A percentile compares a stretch with the other conserved stretches of the same genome.
Evolutionary conservation across 2,329 filamentous ascomycete species (phyloP).

Genomic region (Trichothecium sympodiale): DNA sequence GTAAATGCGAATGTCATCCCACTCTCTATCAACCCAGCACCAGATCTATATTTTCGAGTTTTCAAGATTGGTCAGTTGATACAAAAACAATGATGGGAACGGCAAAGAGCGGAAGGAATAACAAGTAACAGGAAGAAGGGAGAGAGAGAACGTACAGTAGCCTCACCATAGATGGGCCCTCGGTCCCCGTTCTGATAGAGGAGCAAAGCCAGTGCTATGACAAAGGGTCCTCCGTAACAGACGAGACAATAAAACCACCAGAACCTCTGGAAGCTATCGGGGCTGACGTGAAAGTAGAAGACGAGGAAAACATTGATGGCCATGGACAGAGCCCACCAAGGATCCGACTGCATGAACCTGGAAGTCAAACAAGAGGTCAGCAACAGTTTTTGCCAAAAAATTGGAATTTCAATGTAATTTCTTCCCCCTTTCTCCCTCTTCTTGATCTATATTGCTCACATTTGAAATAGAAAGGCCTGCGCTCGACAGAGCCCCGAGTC

Average conservation of each 20-base stretch:
- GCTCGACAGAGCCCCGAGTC: constrained; percentile 48
- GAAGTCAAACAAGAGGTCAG: too few species aligned
- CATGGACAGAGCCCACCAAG: constrained; percentile 73
- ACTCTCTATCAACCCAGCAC: constrained; percentile 48
- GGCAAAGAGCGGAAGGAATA: background rate
- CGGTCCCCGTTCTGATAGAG: constrained; percentile 32
- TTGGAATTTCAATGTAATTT: too few species aligned
- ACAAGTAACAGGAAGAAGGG: background rate
- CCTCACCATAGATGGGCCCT: constrained; percentile 41
- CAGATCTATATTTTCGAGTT: too few species aligned
- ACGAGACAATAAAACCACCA: constrained; percentile 59
- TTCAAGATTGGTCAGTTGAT: too few species aligned
- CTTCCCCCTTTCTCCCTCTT: too few species aligned
- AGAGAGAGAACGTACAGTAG: constrained; percentile 32
- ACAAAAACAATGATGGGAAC: background rate
- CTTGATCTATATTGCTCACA: too few species aligned
- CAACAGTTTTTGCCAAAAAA: too few species aligned
- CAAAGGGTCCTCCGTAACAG: constrained; percentile 62
- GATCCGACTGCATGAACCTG: constrained; percentile 70
- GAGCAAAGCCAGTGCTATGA: constrained; percentile 56
- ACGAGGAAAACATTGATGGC: constrained; percentile 69
- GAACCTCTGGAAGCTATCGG: constrained; percentile 60
- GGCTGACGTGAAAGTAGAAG: constrained; percentile 48
- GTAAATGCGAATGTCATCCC: constrained; percentile 46
- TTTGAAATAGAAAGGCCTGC: constrained; percentile 53